These are phyloP conservation scores for Pyrenophora teres DNA, from an alignment of 2,329 filamentous ascomycete genomes.

Conservation along the genomic window DNA sequence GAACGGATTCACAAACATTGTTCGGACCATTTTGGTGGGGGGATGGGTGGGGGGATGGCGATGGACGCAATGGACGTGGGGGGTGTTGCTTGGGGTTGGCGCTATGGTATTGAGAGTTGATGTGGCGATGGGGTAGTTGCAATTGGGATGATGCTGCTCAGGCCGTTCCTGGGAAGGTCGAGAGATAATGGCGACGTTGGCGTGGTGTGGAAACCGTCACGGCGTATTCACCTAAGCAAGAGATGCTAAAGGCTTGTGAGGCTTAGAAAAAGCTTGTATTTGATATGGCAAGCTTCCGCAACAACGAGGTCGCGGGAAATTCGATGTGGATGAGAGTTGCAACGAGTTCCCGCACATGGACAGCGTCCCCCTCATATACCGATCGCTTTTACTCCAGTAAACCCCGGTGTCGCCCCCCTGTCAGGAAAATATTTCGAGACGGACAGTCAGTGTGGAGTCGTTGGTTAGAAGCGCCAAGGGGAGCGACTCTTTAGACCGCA, in stretches of 20 bases:
- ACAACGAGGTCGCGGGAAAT: slow-evolving; percentile 3
- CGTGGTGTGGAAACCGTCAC: slow-evolving; percentile 21
- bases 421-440: slow-evolving; percentile 11
- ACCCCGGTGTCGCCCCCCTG: background rate
- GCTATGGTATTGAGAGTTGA: slow-evolving; percentile 5
- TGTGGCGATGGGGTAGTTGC: slow-evolving; percentile 11
- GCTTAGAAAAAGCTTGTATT: slow-evolving; percentile 34
- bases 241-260: slow-evolving; percentile 29
- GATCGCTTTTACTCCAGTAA: slow-evolving; percentile 5
- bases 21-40: slow-evolving; percentile 42
- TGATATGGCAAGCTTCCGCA: slow-evolving; percentile 5
- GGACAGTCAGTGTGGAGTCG: slow-evolving; percentile 12
- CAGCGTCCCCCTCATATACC: background rate
- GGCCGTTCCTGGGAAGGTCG: background rate
- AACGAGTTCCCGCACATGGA: background rate
- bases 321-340: background rate
- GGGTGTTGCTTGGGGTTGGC: slow-evolving; percentile 19
- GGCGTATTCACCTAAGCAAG: slow-evolving; percentile 23
- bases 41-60: slow-evolving; percentile 7
- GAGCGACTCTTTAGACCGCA: slow-evolving; percentile 13
- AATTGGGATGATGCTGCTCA: slow-evolving; percentile 8
- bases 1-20: slow-evolving; percentile 55
- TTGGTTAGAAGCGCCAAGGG: slow-evolving; percentile 8
- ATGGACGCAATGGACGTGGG: slow-evolving; percentile 3
- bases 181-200: background rate